Base-by-base conservation (phyloP, 2,329 filamentous ascomycete species). In the Cladosporium sp. region DNA sequence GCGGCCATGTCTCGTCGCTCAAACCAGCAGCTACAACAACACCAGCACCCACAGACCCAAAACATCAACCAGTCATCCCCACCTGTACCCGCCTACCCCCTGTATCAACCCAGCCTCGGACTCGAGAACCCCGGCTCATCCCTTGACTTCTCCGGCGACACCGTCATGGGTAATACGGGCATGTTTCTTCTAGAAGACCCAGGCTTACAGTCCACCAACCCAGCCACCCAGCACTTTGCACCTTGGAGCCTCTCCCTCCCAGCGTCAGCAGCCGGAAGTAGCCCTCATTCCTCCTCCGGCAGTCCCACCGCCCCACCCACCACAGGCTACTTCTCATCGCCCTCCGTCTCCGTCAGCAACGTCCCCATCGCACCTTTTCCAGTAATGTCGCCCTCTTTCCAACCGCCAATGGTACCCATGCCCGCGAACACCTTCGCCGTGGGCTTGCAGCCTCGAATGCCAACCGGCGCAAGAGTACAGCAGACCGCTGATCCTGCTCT, bases 151-250 rank as follows among this genome's bases (percentile, higher is more conserved):
- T 59, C 59, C 31, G 56, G 54, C 16, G 70, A 74, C 43, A 64
- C 68, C 0, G 70, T 76, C 13, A 77, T 76, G 74, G 70, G 71
- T 9, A 70, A 71, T 35, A 64, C 67, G 0, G 72, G 74, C 4
- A 76, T 76, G 73, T 63, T 73, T 37, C 63, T 76, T 1, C 67
- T 76, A 28, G 74, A 77, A 57, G 74, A 76, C 53, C 62, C 68
- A 11, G 72, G 72, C 7, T 59, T 75, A 32, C 74, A 76, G 38
- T 58, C 61, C 9, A 58, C 57, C 43, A 54, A 54, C 7, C 58
- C 56, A 9, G 35, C 43, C 14, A 14, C 48, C 2, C 50, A 53
- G 14, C 52, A 32, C 37, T 54, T 49, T 16, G 38, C 40, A 9
- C 44, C 52, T 8, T 54, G 43, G 43, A 33, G 28, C 22, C 40